Percentiles rank a stretch among this genome's conserved stretches.
Conservation (phyloP, 2,329 filamentous ascomycete species). For the Calonectria multiphialidica region DNA sequence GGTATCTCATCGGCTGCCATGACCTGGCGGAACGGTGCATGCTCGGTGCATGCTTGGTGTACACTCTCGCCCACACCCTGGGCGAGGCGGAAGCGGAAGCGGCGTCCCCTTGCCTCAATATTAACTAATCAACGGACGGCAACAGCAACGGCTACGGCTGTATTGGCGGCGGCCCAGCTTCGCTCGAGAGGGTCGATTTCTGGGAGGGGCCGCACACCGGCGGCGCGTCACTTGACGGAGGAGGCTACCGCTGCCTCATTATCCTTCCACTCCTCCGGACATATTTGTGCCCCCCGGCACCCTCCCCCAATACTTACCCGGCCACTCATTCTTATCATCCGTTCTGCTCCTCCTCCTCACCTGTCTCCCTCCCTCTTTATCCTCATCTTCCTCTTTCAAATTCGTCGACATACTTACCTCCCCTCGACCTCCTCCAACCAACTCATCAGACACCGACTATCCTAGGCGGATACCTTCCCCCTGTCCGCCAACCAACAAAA, state of each 20-base stretch:
- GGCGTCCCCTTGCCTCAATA: not conserved
- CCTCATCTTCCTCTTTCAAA: not conserved
- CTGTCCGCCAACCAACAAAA: slow-evolving; percentile 24
- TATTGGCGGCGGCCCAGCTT: not conserved
- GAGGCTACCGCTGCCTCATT: slow-evolving; percentile 16
- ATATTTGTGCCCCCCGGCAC: slow-evolving; percentile 17
- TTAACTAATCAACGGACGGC: slow-evolving; percentile 8
- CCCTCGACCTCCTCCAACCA: slow-evolving; percentile 17
- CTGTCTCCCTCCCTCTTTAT: slow-evolving; percentile 15
- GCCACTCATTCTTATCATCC: not conserved
- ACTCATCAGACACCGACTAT: slow-evolving; percentile 25
- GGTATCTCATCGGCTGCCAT: slow-evolving; percentile 25
- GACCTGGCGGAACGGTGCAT: not conserved
- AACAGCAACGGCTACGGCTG: slow-evolving; percentile 8
- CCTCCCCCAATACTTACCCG: slow-evolving; percentile 10
- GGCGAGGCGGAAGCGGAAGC: slow-evolving; percentile 10
- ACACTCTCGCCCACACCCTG: not conserved
- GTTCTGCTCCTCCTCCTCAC: slow-evolving; percentile 3
- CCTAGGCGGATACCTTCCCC: not conserved
- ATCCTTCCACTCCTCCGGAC: slow-evolving; percentile 39
- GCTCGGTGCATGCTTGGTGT: slow-evolving; percentile 1
- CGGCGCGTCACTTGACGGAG: slow-evolving; percentile 40
- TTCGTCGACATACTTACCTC: not conserved
- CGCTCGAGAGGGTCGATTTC: not conserved
- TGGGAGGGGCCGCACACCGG: slow-evolving; percentile 24